Base-by-base conservation (phyloP, 805 yeast species). In the Yamadazyma nakazawae region DNA sequence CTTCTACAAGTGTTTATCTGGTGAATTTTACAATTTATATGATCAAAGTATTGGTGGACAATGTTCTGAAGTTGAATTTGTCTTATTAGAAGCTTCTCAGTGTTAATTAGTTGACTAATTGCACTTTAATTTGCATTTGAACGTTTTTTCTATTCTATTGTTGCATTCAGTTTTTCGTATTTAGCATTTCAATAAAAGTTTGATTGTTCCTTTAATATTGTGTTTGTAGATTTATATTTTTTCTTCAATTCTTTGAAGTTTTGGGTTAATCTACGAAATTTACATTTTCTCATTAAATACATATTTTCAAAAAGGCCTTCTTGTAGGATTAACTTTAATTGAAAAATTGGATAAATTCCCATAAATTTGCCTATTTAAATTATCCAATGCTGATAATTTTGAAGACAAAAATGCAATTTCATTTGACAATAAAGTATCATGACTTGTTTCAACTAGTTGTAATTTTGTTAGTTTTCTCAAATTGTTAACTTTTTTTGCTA, bases 1-100 rank as follows among this genome's bases (percentile, higher is more conserved):
- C 47, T 85, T 85, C 75, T 85, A 80, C 77, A 84, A 83, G 70
- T 85, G 94, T 73, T 62, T 78, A 56, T 82, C 89, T 31, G 94
- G 92, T 57, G 72, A 71, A 60, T 85, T 85, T 79, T 84, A 83
- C 83, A 85, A 85, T 78, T 71, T 85, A 67, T 85, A 85, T 67
- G 88, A 84, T 63, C 69, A 80, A 65, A 51, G 52, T 31, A 57
- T 60, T 52, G 78, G 76, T 53, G 83, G 76, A 17, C 80, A 79
- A 66, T 76, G 63, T 48, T 46, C 56, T 24, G 53, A 45, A 40
- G 56, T 57, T 36, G 58, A 57, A 42, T 51, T 57, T 37, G 48
- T 49, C 19, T 31, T 57, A 12, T 50, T 56, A 34, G 50, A 53
- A 41, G 54, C 52, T 35, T 53, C 44, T 16, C 31, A 30, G 24